Base-by-base conservation (phyloP, 2,329 filamentous ascomycete genomes). In the Pseudogymnoascus sp. region DNA sequence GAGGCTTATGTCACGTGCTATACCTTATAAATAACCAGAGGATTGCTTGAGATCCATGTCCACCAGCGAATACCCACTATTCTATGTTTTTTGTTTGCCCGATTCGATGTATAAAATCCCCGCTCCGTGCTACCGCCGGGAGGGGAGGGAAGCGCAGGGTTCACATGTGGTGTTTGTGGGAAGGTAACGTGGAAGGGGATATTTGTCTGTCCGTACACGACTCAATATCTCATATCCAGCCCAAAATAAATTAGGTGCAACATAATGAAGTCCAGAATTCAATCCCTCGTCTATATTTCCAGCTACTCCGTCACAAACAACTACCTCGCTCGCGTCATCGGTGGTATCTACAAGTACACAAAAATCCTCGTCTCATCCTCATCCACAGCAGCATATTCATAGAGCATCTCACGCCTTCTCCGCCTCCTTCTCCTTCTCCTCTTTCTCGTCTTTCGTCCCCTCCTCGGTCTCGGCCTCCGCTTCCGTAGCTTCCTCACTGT, bases 401-500 rank as follows among this genome's bases (percentile, higher is more conserved):
- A 33, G 26, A 64, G 33, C 37, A 60, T 61, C 37, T 66, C 59
- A 26, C 60, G 40, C 26, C 59, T 42, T 23, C 37, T 26, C 13
- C 37, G 33, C 3, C 35, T 44, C 61, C 46, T 50, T 50, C 21
- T n/a, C 17, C 4, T 62, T 62, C 26, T 59, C n/a, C 15, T 61
- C 65, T 15, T 56, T 56, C 23, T 35, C 46, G 29, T 63, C 53
- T 33, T 50, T 35, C 35, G 46, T 44, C 31, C 38, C 17, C 17
- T 53, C 26, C 63, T 65, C 65, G 7, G 59, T 31, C 38, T 59
- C 23, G 4, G 11, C 35, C 40, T 66, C 65, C 15, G 40, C 67
- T 26, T 65, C 65, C 59, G 64, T 38, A 19, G 46, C 62, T 61
- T 64, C 66, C 29, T 63, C 64, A 60, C 67, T 67, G 19, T 62